A percentile compares a stretch with the other conserved stretches of the same genome.
Conservation (phyloP, 2,329 filamentous ascomycete genomes). For the Calonectria naviculata region DNA sequence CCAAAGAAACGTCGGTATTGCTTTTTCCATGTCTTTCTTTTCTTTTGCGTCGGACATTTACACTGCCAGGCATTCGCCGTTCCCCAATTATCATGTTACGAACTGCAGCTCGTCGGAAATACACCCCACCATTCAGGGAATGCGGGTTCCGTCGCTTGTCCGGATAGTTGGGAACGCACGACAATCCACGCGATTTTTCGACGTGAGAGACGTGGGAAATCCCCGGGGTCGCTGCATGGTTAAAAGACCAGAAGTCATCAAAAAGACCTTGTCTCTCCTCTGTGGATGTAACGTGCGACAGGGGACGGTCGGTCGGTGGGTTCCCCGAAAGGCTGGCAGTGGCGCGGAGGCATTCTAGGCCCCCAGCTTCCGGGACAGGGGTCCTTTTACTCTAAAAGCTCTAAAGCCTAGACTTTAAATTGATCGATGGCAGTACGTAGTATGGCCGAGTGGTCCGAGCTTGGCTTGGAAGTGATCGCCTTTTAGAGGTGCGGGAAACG, state of each 20-base stretch:
- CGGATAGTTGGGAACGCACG: neutral
- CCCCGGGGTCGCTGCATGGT: neutral
- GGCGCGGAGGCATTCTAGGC: neutral
- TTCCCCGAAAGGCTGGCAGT: neutral
- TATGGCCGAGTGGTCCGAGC: neutral
- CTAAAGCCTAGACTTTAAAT: neutral
- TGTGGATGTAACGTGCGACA: neutral
- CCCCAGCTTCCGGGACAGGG: neutral
- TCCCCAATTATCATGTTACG: neutral
- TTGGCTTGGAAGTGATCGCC: neutral
- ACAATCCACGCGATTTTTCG: neutral
- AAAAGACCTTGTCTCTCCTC: neutral
- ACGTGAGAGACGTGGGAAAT: neutral
- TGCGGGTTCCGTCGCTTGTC: neutral
- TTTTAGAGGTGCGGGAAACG: neutral
- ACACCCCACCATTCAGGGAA: neutral
- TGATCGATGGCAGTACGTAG: neutral
- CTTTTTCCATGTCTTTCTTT: neutral
- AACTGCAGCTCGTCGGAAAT: neutral
- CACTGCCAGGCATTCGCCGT: neutral
- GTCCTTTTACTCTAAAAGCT: neutral
- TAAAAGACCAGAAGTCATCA: neutral
- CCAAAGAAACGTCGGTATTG: neutral
- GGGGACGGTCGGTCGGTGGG: neutral
- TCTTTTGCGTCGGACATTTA: neutral